phyloP scores from a whole-genome alignment of 441 rosid species.

The Brassica balearica region DNA sequence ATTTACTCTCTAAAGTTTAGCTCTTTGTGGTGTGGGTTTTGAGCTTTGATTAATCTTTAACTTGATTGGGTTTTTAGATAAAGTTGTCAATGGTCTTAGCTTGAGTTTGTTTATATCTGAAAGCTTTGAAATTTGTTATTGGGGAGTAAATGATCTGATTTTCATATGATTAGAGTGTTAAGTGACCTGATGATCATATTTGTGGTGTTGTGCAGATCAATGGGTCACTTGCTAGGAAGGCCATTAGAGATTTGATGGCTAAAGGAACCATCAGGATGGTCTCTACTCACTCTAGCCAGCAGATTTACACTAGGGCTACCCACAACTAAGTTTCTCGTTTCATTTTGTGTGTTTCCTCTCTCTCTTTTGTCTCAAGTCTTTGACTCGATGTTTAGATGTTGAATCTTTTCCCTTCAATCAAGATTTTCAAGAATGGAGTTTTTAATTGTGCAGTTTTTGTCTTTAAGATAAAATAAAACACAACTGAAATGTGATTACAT shows the following conservation, averaged over 20 bases:
- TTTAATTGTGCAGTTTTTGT: not conserved
- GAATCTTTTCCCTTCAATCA: not conserved
- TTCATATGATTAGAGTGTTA: not conserved
- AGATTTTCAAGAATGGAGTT: not conserved
- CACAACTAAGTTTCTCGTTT: constrained; percentile 51
- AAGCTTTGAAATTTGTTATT: too few relatives aligned
- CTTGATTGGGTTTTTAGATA: not conserved
- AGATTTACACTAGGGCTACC: constrained; percentile 63
- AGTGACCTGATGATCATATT: not conserved
- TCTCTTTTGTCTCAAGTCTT: constrained; percentile 2
- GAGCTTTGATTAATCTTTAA: not conserved
- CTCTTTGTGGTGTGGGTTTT: not conserved
- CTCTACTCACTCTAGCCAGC: constrained; percentile 74
- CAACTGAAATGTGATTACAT: not conserved
- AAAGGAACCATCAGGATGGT: constrained; percentile 73
- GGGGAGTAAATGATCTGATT: not conserved
- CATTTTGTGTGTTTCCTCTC: not conserved
- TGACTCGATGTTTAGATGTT: not conserved
- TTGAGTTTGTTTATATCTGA: too few relatives aligned
- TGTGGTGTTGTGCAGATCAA: constrained; percentile 11
- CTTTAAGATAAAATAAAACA: not conserved
- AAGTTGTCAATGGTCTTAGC: not conserved
- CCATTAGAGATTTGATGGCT: constrained; percentile 70
- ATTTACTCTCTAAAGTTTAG: not conserved
- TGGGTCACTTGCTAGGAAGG: constrained; percentile 51